Evolutionary conservation across 306 rosid genomes (phyloP), one percentile per base, ranked within the genome.

Genomic region (Acmispon strigosus): DNA sequence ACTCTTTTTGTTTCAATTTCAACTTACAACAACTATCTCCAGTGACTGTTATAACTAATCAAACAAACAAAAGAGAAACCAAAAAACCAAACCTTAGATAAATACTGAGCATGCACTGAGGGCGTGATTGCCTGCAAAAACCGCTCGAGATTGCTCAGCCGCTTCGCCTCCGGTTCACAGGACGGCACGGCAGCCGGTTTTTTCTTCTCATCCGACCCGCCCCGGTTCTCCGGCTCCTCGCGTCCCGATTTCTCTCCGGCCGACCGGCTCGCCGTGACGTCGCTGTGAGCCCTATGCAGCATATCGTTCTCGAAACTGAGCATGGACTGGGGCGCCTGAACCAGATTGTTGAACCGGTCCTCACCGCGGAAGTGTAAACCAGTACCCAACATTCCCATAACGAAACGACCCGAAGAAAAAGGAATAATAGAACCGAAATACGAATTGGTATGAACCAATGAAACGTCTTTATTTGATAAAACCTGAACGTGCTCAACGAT

Each of bases 41-140:
- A 24, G 22, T 3, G 5, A 29, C 66, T 41, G 37, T 37, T 32
- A 7, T 18, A 14, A 29, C 48, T 43, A 43, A 10, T 2, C 10
- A 45, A 37, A 8, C n/a, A 47, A 47, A n/a, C 6, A 13, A 8
- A 51, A 51, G 7, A 12, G 13, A 5, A 45, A 13, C 17, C 15
- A 43, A 47, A 17, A 44, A 49, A 11, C 18, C 3, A 55, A 83
- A 89, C 96, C 90, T 89, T 83, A 7, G 92, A 75, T 43, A n/a
- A 78, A 41, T 54, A 57, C 81, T 79, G 88, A 44, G 83, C 86
- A 29, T 81, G 77, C 37, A 89, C 88, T 43, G 84, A 76, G 0
- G 96, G 96, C 62, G 82, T 78, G 78, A 85, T 74, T 70, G 92
- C 76, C 62, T 62, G 84, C 80, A 86, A 72, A 73, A 89, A 78